Evolutionary conservation across 1,139 yeast genomes (phyloP).

Genomic region (Hyphopichia khmerensis): DNA sequence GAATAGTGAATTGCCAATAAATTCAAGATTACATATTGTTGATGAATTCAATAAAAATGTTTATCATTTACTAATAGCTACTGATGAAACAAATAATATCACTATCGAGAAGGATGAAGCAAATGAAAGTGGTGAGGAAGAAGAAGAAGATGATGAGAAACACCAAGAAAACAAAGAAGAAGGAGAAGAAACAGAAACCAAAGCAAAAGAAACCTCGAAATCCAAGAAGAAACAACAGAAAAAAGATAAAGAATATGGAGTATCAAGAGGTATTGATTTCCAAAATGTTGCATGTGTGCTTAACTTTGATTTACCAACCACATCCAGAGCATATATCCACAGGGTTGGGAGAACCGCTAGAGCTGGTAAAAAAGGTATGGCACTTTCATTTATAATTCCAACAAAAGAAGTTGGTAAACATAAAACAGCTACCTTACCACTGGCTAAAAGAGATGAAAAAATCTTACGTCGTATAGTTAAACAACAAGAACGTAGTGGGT

Average conservation of each 20-base stretch:
- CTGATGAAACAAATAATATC: constrained; percentile 78
- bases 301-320: constrained; percentile 90
- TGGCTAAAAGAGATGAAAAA: constrained; percentile 84
- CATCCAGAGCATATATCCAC: constrained; percentile 88
- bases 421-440: constrained; percentile 68
- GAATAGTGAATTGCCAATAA: constrained; percentile 89
- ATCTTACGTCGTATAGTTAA: constrained; percentile 72
- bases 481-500: constrained; percentile 73
- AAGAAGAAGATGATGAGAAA: no score
- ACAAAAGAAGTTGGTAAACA: constrained; percentile 85
- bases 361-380: constrained; percentile 94
- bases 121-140: constrained; percentile 27
- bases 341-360: constrained; percentile 98
- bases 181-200: no score
- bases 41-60: constrained; percentile 93
- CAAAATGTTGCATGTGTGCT: constrained; percentile 94
- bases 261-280: constrained; percentile 96
- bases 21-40: constrained; percentile 90
- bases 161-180: no score
- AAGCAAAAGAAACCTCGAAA: constrained; percentile 16
- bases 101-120: constrained; percentile 48
- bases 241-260: constrained; percentile 81
- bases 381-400: constrained; percentile 89
- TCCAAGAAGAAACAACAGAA: constrained; percentile 28
- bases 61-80: constrained; percentile 85